Base-by-base conservation (phyloP, 768 basidiomycete species). In the Termitomyces sp. region DNA sequence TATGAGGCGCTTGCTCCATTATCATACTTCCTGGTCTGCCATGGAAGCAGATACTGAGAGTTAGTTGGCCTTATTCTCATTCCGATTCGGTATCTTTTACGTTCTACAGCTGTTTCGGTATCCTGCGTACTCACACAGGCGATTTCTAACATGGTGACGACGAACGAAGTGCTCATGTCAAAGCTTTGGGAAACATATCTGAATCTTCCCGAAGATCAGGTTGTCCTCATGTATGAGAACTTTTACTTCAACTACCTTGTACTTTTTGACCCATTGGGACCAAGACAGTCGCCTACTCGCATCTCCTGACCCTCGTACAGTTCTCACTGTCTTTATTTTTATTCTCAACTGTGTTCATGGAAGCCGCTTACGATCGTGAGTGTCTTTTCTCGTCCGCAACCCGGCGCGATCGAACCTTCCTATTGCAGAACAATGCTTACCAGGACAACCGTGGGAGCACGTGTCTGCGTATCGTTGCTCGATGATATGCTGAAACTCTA, bases 131-230 rank as follows among this genome's bases (percentile, higher is more conserved):
- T 91, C 28, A 76, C 86, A 2, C 93, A 97, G 68, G 73, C 89
- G 3, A 76, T 96, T 28, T 89, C 92, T 19, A 97, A 97, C 68
- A 75, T 93, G 23, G 79, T 95, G 32, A 92, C 94, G 2, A 78
- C 79, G 8, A 90, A 93, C 58, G 80, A 85, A 41, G 62, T 59
- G 8, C 76, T 87, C 44, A 75, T 80, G 59, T 67, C 74, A n/a
- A 75, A 67, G 21, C 70, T 88, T 32, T 92, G 88, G 89, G 76
- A 76, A 35, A 76, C 72, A 1, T 86, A 87, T 62, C 72, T 91
- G 66, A 77, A 76, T 52, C 75, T 89, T 4, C 80, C 87, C 1
- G 90, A 91, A 63, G 85, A 89, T 59, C 78, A 86, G 66, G 80
- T 83, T 46, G 76, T 96, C 10, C 71, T 96, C 55, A 79, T 89